These are phyloP conservation scores for Clarireedia monteithiana DNA, from an alignment of 2,329 filamentous ascomycete genomes.

Conservation along the genomic window DNA sequence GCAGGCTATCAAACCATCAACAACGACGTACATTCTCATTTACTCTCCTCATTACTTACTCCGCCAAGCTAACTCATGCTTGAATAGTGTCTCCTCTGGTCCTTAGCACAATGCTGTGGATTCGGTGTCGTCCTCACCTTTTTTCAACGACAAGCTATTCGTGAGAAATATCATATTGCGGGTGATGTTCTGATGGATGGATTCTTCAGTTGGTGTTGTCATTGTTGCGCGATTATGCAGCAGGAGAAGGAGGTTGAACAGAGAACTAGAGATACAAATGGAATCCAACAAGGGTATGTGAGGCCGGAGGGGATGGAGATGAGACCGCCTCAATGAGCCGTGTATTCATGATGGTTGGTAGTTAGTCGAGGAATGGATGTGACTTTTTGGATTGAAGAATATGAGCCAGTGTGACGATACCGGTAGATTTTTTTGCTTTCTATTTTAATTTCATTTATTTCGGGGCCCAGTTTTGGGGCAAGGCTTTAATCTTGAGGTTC, in stretches of 20 bases:
- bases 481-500: too few relatives aligned
- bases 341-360: too few relatives aligned
- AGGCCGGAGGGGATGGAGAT: conserved; percentile 12
- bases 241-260: conserved; percentile 23
- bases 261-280: not conserved
- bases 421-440: not conserved
- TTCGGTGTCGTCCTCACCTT: conserved; percentile 15
- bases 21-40: conserved; percentile 11
- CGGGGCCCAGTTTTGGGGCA: too few relatives aligned
- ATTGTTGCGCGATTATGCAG: conserved; percentile 24
- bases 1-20: conserved; percentile 20
- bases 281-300: conserved; percentile 9
- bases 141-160: conserved; percentile 18
- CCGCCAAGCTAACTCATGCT: conserved; percentile 12
- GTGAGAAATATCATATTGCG: conserved; percentile 20
- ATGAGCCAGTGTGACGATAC: not conserved
- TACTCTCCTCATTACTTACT: not conserved
- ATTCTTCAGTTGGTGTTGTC: conserved; percentile 30
- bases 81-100: conserved; percentile 8
- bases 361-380: not conserved
- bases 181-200: conserved; percentile 30
- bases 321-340: not conserved
- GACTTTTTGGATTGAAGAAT: not conserved
- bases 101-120: conserved; percentile 11
- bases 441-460: not conserved